Evolutionary conservation across 345 rosid species (phyloP).

Genomic region (Garcia nutans): DNA sequence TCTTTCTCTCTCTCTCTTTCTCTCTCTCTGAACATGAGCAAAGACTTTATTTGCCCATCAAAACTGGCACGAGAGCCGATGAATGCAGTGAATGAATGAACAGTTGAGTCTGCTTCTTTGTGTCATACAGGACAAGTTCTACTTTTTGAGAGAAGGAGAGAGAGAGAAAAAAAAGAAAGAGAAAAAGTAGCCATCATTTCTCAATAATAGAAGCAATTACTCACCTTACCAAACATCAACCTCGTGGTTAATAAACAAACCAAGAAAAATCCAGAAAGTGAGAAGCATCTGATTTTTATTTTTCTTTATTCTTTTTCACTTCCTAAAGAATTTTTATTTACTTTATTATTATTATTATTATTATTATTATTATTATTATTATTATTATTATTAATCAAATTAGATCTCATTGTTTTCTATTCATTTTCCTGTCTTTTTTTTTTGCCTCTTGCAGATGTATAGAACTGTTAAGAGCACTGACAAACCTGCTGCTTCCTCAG

Average conservation of each 20-base stretch:
- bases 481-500: conserved; percentile 50
- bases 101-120: conserved; percentile 22
- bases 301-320: background rate
- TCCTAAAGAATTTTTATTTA: background rate
- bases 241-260: conserved; percentile 46
- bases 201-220: conserved; percentile 62
- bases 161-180: conserved; percentile 8
- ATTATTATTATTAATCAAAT: too few relatives aligned
- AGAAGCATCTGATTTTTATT: conserved; percentile 33
- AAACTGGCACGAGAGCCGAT: conserved; percentile 41
- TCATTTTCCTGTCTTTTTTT: conserved; percentile 19
- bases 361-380: too few relatives aligned
- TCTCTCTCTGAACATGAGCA: background rate
- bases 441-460: conserved; percentile 48
- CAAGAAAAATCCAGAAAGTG: conserved; percentile 27
- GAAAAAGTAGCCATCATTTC: conserved; percentile 56
- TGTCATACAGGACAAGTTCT: conserved; percentile 34
- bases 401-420: conserved; percentile 16
- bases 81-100: conserved; percentile 41
- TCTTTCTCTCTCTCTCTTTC: conserved; percentile 5
- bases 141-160: conserved; percentile 24
- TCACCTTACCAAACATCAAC: conserved; percentile 53
- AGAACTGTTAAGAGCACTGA: conserved; percentile 61
- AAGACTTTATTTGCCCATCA: conserved; percentile 3
- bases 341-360: background rate